phyloP scores from a whole-genome alignment of 2,329 filamentous ascomycete genomes.

The Penicillium brevicompactum region DNA sequence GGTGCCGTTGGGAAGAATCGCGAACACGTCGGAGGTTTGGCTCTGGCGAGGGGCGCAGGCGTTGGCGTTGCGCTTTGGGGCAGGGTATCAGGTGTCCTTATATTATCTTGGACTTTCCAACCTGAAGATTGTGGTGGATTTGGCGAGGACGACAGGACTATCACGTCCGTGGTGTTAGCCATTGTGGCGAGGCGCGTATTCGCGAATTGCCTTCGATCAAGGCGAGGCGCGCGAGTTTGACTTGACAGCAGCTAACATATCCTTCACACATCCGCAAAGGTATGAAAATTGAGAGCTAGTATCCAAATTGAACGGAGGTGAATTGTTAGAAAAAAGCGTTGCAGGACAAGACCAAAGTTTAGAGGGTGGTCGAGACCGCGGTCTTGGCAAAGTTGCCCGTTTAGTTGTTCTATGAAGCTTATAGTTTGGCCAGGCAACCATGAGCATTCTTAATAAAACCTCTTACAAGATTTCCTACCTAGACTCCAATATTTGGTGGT shows the following conservation, averaged over 20 bases:
- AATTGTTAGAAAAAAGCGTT: not conserved
- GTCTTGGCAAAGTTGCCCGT: slow-evolving; percentile 40
- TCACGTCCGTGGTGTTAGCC: slow-evolving; percentile 39
- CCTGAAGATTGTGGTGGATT: slow-evolving; percentile 35
- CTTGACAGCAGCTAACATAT: not conserved
- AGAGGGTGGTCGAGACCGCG: slow-evolving; percentile 12
- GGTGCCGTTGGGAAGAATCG: slow-evolving; percentile 26
- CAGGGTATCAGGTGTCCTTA: slow-evolving; percentile 16
- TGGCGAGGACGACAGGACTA: slow-evolving; percentile 47
- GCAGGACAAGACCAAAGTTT: not conserved
- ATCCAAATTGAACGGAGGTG: not conserved
- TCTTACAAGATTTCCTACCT: too few species aligned
- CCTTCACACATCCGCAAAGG: not conserved
- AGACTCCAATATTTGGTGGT: too few species aligned
- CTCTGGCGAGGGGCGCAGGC: slow-evolving; percentile 30
- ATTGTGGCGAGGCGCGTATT: slow-evolving; percentile 34
- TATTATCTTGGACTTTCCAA: slow-evolving; percentile 22
- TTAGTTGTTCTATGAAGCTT: slow-evolving; percentile 20
- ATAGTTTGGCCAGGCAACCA: slow-evolving; percentile 38
- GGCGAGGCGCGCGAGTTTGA: not conserved
- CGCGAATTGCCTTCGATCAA: not conserved
- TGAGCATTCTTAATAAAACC: slow-evolving; percentile 8
- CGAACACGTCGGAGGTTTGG: slow-evolving; percentile 26
- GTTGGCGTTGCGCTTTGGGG: slow-evolving; percentile 27
- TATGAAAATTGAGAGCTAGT: not conserved